Percentiles rank a stretch among this genome's conserved stretches.
These are phyloP conservation scores for Crinitomyces ghanaensis DNA, from an alignment of 805 yeast species.

Conservation along the genomic window DNA sequence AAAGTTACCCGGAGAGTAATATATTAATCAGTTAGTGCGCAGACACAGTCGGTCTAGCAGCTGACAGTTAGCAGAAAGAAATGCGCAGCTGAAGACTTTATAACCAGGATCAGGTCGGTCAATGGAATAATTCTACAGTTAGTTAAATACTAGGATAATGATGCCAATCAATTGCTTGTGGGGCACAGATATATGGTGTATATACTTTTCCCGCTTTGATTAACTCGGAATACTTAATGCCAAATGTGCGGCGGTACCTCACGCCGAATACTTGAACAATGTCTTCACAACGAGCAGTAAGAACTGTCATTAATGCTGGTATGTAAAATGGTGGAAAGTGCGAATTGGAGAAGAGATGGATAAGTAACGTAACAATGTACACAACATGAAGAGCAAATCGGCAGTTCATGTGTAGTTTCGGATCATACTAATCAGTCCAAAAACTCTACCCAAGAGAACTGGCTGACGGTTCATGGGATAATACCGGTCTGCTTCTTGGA, in stretches of 20 bases:
- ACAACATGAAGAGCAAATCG: constrained; percentile 1
- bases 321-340: constrained; percentile 3
- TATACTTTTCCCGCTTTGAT: no score
- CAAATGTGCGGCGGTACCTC: no score
- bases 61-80: no score
- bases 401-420: constrained; percentile 1
- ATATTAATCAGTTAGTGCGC: no score
- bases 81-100: no score
- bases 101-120: constrained; percentile 1
- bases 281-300: constrained; percentile 36
- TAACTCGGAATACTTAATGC: no score
- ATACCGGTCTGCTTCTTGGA: constrained; percentile 83
- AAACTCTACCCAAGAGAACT: constrained; percentile 66
- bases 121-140: not conserved
- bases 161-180: not conserved
- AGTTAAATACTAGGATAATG: not conserved
- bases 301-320: constrained; percentile 14
- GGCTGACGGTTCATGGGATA: constrained; percentile 91
- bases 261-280: no score
- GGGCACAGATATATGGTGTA: no score
- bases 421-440: constrained; percentile 34
- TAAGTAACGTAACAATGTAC: constrained; percentile 9
- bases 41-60: no score
- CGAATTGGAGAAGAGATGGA: constrained; percentile 13
- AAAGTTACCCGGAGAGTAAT: no score